Base-by-base conservation (phyloP, 2,329 filamentous ascomycete species). In the Penicillium rolfsii region DNA sequence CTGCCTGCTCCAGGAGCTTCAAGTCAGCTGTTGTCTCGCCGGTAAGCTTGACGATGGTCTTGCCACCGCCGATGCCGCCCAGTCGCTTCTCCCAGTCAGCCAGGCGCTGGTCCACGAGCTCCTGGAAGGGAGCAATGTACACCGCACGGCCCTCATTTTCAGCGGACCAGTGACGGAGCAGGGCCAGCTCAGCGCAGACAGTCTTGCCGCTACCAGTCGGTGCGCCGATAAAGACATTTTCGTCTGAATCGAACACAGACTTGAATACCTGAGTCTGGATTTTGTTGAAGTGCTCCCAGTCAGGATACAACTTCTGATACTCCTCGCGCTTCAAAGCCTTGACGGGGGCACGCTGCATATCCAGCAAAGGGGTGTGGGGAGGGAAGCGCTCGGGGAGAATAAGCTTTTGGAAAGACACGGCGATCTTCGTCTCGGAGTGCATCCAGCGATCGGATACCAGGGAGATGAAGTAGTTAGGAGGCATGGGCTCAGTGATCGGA, bases 201-300 rank as follows among this genome's bases (percentile, higher is more conserved):
- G 95, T 98, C 84, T 99, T 99, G 61, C 95, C 95, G 73, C 92
- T 97, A 46, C 95, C 94, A 8, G 93, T 93, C 1, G 95, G 90
- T n/a, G 94, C 90, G 49, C 92, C 93, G 64, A 99, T 81, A 64
- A 99, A 92, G 24, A 97, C 93, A 71, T 96, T 98, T 70, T 98
- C 92, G 73, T 98, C 91, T 0, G 91, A 90, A 52, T 90, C 89
- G 74, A 91, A 98, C 0, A 99, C 81, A 1, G 93, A 93, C 73
- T 97, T 97, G 82, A 98, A 99, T 0, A 92, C 91, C 75, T 99
- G 95, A 0, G 95, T 97, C 77, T 99, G 96, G 12, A 99, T 91
- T 75, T 95, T 95, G 81, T 99, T 99, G 83, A 99, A 99, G 64
- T 91, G 87, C 58, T 87, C 85, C 88, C 92, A 96, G 33, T 89